Base-by-base conservation (phyloP, 2,329 filamentous ascomycete genomes). In the Fusarium sp. region DNA sequence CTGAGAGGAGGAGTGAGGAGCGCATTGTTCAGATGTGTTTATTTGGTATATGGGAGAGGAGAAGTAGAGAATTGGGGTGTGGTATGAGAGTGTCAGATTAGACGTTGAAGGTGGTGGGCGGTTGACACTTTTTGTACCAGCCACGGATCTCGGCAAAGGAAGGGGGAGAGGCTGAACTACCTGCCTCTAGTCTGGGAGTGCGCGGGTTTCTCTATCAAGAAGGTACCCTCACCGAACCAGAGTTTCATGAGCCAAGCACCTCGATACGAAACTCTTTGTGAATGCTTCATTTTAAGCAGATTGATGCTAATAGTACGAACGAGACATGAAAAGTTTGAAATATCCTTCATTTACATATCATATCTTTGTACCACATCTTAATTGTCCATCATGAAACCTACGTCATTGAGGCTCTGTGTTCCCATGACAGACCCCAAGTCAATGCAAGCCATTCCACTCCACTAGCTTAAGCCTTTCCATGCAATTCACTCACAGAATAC, bases 11-110 rank as follows among this genome's bases (percentile, higher is more conserved):
- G 50, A 71, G 30, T 41, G 72, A 56, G 16, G 74, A 71, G 53
- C 75, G 75, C 81, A 84, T 84, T 54, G 55, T 81, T 64, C 41
- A 39, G 16, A 34, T 30, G 19, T 50, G 58, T 7, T 12, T 45
- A 13, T 25, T 19, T 31, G 19, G 57, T 42, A 23, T 37, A 25
- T 9, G 19, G 18, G 14, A 45, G 53, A 26, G 8, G 3, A 34
- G 18, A 51, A 44, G 51, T 26, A 18, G 45, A 19, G 39, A 31
- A 39, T 37, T 34, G 48, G n/a, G 10, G 37, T 39, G 28, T 13
- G 6, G 19, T 37, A 16, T 39, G 48, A 21, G 26, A 26, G 21
- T 37, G 30, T 50, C 21, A 51, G 48, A 14, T 41, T 12, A 16
- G 26, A n/a, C 13, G 18, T 26, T 28, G 12, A 46, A 30, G 50